Evolutionary conservation across 208 protist species (phyloP).

Genomic region (Trypanosomatidae sp.): DNA sequence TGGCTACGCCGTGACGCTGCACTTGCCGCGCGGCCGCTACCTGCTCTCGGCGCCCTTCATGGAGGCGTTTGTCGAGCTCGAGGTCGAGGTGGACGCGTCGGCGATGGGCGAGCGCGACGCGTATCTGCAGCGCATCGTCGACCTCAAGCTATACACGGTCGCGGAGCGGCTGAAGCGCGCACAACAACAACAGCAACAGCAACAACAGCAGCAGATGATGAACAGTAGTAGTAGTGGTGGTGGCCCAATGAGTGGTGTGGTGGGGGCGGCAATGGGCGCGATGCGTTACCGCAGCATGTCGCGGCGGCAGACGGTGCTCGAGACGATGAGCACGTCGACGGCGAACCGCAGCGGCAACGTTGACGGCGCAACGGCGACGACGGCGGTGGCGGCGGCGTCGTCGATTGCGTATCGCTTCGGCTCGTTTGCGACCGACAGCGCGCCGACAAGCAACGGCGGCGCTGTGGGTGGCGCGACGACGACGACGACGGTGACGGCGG

Average conservation of each 20-base stretch:
- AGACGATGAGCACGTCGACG: no score
- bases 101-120: conserved; percentile 19
- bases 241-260: not conserved
- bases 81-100: conserved; percentile 34
- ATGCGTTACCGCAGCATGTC: no score
- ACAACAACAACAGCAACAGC: not conserved
- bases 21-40: conserved; percentile 43
- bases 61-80: conserved; percentile 33
- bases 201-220: conserved; percentile 1
- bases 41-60: conserved; percentile 46
- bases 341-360: no score
- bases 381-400: no score
- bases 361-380: no score
- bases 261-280: no score
- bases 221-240: not conserved
- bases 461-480: no score
- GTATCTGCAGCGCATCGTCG: conserved; percentile 14
- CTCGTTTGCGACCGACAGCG: no score
- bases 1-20: conserved; percentile 27
- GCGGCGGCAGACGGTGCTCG: no score
- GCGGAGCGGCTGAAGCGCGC: conserved; percentile 3
- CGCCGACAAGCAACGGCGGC: no score
- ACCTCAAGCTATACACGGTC: conserved; percentile 15
- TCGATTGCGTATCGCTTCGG: no score
- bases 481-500: no score